Conservation (phyloP, 768 basidiomycete genomes). For the Lyophyllum atratum region DNA sequence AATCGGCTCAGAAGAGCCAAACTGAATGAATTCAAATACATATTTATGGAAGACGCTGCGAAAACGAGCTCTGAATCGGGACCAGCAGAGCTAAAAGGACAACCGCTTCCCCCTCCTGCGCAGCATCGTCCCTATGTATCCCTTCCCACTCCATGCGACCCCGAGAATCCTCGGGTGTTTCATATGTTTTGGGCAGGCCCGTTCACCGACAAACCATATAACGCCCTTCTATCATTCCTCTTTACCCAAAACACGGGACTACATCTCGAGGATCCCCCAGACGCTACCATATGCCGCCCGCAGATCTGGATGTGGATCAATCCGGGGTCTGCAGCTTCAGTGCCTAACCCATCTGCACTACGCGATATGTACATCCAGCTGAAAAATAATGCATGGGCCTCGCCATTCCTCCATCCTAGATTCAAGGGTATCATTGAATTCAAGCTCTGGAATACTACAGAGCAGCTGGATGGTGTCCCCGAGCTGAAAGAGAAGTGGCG, state of each 20-base stretch:
- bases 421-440: constrained; percentile 93
- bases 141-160: constrained; percentile 69
- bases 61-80: constrained; percentile 36
- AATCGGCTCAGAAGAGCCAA: constrained; percentile 72
- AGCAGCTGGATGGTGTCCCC: constrained; percentile 51
- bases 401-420: constrained; percentile 88
- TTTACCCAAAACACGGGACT: constrained; percentile 93
- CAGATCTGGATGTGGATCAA: constrained; percentile 99
- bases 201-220: constrained; percentile 97
- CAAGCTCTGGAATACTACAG: constrained; percentile 92
- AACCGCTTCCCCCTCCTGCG: constrained; percentile 47
- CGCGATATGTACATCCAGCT: constrained; percentile 82
- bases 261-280: constrained; percentile 52
- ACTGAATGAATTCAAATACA: constrained; percentile 83
- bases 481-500: constrained; percentile 92
- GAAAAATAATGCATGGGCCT: constrained; percentile 86
- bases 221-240: constrained; percentile 89
- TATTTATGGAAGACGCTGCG: constrained; percentile 65
- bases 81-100: constrained; percentile 13
- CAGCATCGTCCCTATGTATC: constrained; percentile 56
- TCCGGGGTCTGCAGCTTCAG: constrained; percentile 87
- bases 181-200: constrained; percentile 99
- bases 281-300: constrained; percentile 65
- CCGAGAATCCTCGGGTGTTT: constrained; percentile 83
- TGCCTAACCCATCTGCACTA: constrained; percentile 80